phyloP scores from a whole-genome alignment of 169 alveolate genomes.

The Perkinsus olseni region DNA sequence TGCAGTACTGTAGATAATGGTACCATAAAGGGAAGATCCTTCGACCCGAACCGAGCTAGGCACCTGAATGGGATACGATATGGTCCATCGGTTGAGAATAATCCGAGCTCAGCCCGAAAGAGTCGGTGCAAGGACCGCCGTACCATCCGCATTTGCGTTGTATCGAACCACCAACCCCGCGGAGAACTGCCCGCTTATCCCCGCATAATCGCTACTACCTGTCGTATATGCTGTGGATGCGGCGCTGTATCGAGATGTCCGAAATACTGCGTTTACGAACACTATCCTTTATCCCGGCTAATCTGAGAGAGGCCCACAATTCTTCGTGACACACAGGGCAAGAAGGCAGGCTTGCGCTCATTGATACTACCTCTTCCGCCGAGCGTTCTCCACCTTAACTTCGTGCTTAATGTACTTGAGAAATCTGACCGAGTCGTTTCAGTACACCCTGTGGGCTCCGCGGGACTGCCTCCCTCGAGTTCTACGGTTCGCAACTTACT shows the following conservation, averaged over 20 bases:
- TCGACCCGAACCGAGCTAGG: background rate
- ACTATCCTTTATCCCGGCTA: background rate
- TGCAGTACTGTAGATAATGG: background rate
- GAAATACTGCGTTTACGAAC: background rate
- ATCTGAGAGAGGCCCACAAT: background rate
- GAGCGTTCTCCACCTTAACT: background rate
- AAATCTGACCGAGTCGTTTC: background rate
- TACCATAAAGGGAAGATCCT: background rate
- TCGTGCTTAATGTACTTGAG: background rate
- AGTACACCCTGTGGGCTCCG: no score
- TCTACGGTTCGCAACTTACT: background rate
- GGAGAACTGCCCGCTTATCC: no score
- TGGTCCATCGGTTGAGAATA: background rate
- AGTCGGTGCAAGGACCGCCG: no score
- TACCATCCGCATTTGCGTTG: no score
- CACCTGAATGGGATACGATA: background rate
- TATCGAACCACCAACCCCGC: background rate
- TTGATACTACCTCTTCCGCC: background rate
- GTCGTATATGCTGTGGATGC: background rate
- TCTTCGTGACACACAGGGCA: background rate
- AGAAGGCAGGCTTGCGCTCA: background rate
- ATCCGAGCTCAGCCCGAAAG: no score
- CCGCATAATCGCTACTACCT: background rate
- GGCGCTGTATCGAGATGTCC: background rate
- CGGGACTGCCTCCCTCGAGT: no score